Evolutionary conservation across 805 yeast genomes (phyloP).

Genomic region (Cyberlindnera suaveolens): DNA sequence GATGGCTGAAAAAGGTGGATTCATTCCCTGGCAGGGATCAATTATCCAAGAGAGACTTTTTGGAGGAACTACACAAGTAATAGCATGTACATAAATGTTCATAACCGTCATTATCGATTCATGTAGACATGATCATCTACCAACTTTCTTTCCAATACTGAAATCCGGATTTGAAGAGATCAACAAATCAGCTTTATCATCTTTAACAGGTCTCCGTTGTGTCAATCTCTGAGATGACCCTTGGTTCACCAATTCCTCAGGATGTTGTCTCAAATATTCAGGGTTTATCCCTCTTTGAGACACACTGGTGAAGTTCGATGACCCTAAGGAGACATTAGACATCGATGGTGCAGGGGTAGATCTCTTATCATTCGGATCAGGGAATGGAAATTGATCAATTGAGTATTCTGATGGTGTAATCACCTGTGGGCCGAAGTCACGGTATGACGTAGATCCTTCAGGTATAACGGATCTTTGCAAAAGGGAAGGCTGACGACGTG

Average conservation of each 20-base stretch:
- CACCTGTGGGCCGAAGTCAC: not conserved
- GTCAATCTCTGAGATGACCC: too few species aligned
- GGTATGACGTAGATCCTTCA: conserved; percentile 4
- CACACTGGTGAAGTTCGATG: conserved; percentile 68
- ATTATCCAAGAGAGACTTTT: not conserved
- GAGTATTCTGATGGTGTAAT: conserved; percentile 6
- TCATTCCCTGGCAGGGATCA: conserved; percentile 4
- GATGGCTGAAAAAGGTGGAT: not conserved
- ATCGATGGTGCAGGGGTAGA: conserved; percentile 26
- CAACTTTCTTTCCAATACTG: conserved; percentile 4
- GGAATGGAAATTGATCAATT: conserved; percentile 13
- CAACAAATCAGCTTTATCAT: conserved; percentile 10
- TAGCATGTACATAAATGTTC: too few species aligned
- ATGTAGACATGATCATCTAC: not conserved
- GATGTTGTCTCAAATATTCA: conserved; percentile 32
- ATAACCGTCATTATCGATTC: too few species aligned
- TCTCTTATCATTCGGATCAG: conserved; percentile 21
- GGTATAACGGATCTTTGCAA: conserved; percentile 13
- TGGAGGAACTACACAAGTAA: not conserved
- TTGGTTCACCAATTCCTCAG: conserved; percentile 14
- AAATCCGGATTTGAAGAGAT: conserved; percentile 22
- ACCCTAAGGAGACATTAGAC: conserved; percentile 25
- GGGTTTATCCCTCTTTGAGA: conserved; percentile 73
- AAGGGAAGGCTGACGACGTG: conserved; percentile 11
- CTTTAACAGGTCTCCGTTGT: too few species aligned